These are phyloP conservation scores for Persicaria tinctoria DNA, from an alignment of 148 eudicot species.

Conservation along the genomic window DNA sequence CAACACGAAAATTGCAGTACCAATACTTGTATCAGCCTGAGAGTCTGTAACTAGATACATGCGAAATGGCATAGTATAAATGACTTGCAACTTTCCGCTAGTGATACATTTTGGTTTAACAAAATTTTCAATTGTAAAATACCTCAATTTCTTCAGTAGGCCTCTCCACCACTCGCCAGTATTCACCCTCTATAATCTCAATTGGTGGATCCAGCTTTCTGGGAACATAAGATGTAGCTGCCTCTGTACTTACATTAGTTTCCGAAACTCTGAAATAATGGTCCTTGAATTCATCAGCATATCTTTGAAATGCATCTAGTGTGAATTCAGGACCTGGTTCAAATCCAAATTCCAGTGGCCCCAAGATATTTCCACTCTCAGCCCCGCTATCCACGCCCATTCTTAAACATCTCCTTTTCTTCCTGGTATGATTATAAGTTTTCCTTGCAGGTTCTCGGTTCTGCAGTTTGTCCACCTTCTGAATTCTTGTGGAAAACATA, in stretches of 20 bases:
- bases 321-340: conserved; percentile 95
- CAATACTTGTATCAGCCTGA: neutral
- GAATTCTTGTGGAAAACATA: conserved; percentile 70
- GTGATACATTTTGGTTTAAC: neutral
- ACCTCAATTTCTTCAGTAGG: conserved; percentile 99
- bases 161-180: conserved; percentile 94
- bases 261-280: conserved; percentile 57
- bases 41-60: neutral
- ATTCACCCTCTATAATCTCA: conserved; percentile 91
- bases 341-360: conserved; percentile 58
- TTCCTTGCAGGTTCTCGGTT: conserved; percentile 62
- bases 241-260: conserved; percentile 23
- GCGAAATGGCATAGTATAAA: neutral
- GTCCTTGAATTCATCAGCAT: conserved; percentile 72
- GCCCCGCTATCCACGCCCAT: conserved; percentile 41
- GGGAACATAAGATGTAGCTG: conserved; percentile 16
- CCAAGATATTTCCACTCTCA: conserved; percentile 26
- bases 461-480: conserved; percentile 89
- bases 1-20: neutral
- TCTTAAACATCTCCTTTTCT: conserved; percentile 64
- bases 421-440: conserved; percentile 38
- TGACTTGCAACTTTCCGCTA: neutral
- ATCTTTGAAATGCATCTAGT: conserved; percentile 69
- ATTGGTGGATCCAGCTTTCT: conserved; percentile 57
- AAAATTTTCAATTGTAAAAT: neutral